phyloP scores from a whole-genome alignment of 2,329 filamentous ascomycete species.

The Trematosphaeria pertusa region DNA sequence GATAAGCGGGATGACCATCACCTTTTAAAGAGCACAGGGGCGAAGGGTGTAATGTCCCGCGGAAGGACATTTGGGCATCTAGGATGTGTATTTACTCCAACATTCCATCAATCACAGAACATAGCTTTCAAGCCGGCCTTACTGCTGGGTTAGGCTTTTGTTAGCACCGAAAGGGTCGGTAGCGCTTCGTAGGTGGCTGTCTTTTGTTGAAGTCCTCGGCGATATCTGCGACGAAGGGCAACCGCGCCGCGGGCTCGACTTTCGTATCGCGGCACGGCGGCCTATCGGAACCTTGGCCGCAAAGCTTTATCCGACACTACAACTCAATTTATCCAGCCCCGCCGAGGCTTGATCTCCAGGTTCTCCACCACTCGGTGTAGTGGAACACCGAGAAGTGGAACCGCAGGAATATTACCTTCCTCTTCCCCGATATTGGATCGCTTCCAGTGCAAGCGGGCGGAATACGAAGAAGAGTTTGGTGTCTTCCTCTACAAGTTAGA shows the following conservation, averaged over 20 bases:
- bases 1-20: constrained; percentile 15
- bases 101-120: constrained; percentile 34
- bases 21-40: constrained; percentile 30
- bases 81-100: constrained; percentile 15
- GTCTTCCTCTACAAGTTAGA: too few relatives aligned
- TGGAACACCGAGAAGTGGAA: constrained; percentile 20
- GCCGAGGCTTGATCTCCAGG: constrained; percentile 23
- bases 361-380: constrained; percentile 18
- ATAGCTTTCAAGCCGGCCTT: constrained; percentile 17
- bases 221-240: too few relatives aligned
- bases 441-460: too few relatives aligned
- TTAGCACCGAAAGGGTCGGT: too few relatives aligned
- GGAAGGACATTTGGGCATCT: constrained; percentile 14
- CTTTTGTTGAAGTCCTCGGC: too few relatives aligned
- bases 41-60: constrained; percentile 11
- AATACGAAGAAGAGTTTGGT: too few relatives aligned
- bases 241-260: constrained; percentile 10
- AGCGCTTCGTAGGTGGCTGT: too few relatives aligned
- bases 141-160: too few relatives aligned
- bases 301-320: constrained; percentile 24
- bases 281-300: constrained; percentile 23
- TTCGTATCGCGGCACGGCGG: constrained; percentile 10
- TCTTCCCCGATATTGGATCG: too few relatives aligned
- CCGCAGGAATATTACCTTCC: too few relatives aligned
- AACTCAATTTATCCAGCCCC: constrained; percentile 25